Percentiles rank a stretch among this genome's conserved stretches.
Evolutionary conservation across 768 basidiomycete species (phyloP).

Genomic region (Omphalotus guepiniiformis): DNA sequence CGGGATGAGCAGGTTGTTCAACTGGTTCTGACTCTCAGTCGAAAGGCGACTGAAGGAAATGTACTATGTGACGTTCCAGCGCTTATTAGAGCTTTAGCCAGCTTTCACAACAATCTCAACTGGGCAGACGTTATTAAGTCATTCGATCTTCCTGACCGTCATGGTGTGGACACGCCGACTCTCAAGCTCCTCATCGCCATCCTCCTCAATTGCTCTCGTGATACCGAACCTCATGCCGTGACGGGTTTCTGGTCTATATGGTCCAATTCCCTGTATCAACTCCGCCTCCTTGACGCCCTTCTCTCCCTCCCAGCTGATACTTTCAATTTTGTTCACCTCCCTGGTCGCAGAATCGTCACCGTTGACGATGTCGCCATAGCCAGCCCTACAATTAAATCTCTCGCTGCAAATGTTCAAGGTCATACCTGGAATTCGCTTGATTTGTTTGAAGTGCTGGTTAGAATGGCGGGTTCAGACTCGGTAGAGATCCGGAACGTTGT

Average conservation of each 20-base stretch:
- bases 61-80: constrained; percentile 71
- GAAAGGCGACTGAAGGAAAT: constrained; percentile 69
- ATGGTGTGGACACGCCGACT: constrained; percentile 85
- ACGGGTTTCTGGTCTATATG: constrained; percentile 84
- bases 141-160: constrained; percentile 82
- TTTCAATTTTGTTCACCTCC: constrained; percentile 88
- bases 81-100: constrained; percentile 66
- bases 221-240: constrained; percentile 73
- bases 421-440: constrained; percentile 95
- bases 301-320: constrained; percentile 87
- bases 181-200: constrained; percentile 87
- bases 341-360: constrained; percentile 78
- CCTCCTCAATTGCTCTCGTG: constrained; percentile 76
- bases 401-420: constrained; percentile 87
- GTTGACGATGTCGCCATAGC: constrained; percentile 83
- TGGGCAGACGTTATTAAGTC: constrained; percentile 82
- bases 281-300: constrained; percentile 83
- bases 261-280: constrained; percentile 81
- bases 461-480: constrained; percentile 67
- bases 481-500: constrained; percentile 72
- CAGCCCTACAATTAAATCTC: constrained; percentile 87
- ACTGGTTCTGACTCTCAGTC: constrained; percentile 61
- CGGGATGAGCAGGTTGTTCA: constrained; percentile 69
- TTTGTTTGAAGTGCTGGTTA: constrained; percentile 84
- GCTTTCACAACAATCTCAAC: constrained; percentile 71